Conservation (phyloP, 495 filamentous ascomycete species). For the Darksidea phi region DNA sequence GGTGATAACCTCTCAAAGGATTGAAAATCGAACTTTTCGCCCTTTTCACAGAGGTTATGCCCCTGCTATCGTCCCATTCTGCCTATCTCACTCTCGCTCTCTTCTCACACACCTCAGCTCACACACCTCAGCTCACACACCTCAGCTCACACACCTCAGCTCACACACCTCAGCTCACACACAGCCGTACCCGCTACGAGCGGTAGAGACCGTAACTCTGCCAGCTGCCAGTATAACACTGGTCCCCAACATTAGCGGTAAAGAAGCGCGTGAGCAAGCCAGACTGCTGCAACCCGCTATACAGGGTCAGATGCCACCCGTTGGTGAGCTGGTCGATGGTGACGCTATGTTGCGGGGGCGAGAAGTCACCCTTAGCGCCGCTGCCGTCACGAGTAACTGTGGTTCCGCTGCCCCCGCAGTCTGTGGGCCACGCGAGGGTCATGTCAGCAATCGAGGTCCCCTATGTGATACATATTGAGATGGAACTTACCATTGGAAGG, state of each 20-base stretch:
- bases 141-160: no score
- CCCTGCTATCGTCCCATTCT: no score
- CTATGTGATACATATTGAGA: no score
- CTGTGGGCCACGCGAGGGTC: background rate
- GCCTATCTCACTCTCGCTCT: no score
- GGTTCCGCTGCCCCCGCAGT: background rate
- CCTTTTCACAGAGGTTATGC: no score
- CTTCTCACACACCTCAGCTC: no score
- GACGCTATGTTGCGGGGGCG: background rate
- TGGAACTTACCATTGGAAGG: background rate
- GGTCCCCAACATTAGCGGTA: background rate
- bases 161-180: no score
- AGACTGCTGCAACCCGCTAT: background rate
- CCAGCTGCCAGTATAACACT: slow-evolving; percentile 1
- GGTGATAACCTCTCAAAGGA: no score
- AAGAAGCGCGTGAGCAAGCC: slow-evolving; percentile 2
- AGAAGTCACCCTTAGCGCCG: slow-evolving; percentile 5
- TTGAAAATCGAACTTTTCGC: no score
- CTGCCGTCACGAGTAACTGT: background rate
- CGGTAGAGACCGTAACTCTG: slow-evolving; percentile 8
- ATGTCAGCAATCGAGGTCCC: background rate
- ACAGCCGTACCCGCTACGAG: background rate
- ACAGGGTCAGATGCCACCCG: slow-evolving; percentile 8
- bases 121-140: no score
- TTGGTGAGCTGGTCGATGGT: slow-evolving; percentile 6